Evolutionary conservation across 2,329 filamentous ascomycete genomes (phyloP), one percentile per base, ranked within the genome.

Genomic region (Helminthosporium solani): DNA sequence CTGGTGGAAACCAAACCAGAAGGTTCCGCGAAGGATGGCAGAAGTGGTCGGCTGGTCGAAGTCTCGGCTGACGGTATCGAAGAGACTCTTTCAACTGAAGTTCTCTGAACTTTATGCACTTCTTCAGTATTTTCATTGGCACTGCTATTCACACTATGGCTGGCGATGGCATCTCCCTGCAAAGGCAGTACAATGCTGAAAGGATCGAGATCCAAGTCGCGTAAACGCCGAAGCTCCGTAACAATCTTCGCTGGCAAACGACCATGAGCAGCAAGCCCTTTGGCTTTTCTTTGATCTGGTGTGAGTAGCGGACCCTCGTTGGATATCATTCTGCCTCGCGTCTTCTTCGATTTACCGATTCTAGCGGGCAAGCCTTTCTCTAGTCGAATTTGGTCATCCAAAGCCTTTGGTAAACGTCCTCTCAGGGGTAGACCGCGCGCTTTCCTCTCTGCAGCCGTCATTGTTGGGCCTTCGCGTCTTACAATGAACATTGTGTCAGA

Each of bases 361-460:
- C 23, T 33, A 5, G 23, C n/a, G 12, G 18, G 1, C 14, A 33
- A 11, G 16, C 41, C 14, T 39, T 39, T 40, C 37, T 63, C 50
- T 42, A 48, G 46, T 28, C 63, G 57, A 31, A 64, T 57, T 14
- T 57, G 45, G 16, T 64, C 56, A 34, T 64, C 52, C 4, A 57
- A 44, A 30, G 42, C 51, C 37, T 60, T 52, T 3, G 58, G 54
- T 19, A 66, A 35, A 16, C 61, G 53, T n/a, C 62, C 63, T 30
- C 44, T 56, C 15, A 50, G 43, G 3, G 64, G 56, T 11, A 67
- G 38, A 7, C 61, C 62, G 27, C 48, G 49, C 2, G 56, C 57
- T n/a, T 56, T 50, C 25, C 64, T 57, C 40, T 66, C 54, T 33
- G 64, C 63, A 31, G 52, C 57, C 25, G 62, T 58, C 54, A 67